A percentile compares a stretch with the other conserved stretches of the same genome.
Evolutionary conservation across 345 rosid genomes (phyloP).

Genomic region (Pugionium dolabratum): DNA sequence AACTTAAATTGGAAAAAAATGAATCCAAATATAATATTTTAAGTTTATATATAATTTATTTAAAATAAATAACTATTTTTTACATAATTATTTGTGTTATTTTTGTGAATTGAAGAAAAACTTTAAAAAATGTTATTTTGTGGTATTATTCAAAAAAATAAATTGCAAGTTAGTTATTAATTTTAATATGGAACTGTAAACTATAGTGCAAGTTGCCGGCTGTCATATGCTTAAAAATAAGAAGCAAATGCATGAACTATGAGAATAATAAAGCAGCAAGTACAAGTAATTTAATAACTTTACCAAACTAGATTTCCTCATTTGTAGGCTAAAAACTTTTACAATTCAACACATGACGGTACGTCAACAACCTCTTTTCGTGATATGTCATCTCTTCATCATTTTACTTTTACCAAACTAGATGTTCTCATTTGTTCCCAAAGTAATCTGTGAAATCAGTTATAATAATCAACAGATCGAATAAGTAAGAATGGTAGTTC

Average conservation of each 20-base stretch:
- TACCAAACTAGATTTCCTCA: constrained; percentile 31
- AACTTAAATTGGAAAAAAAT: too few species aligned
- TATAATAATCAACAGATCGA: background rate
- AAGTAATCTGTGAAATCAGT: constrained; percentile 1
- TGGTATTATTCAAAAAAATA: background rate
- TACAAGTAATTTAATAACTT: constrained; percentile 28
- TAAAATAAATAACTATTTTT: too few species aligned
- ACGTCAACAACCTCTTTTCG: constrained; percentile 30
- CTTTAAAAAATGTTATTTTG: background rate
- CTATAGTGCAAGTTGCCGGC: constrained; percentile 21
- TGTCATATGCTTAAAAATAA: constrained; percentile 36
- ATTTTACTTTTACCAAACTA: constrained; percentile 5
- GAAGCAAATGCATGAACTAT: constrained; percentile 25
- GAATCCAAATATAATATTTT: too few species aligned
- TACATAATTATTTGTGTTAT: too few species aligned
- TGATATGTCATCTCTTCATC: constrained; percentile 33
- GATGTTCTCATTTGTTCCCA: background rate
- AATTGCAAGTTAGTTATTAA: background rate
- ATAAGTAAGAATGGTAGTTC: constrained; percentile 12
- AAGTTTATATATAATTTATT: too few species aligned
- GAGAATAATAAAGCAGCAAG: constrained; percentile 29
- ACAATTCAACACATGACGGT: constrained; percentile 33
- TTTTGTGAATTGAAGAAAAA: too few species aligned
- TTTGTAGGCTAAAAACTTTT: constrained; percentile 42
- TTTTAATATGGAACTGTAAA: constrained; percentile 17